A percentile compares a stretch with the other conserved stretches of the same genome.
Evolutionary conservation across 495 filamentous ascomycete genomes (phyloP).

Genomic region (Chaetomium tenue): DNA sequence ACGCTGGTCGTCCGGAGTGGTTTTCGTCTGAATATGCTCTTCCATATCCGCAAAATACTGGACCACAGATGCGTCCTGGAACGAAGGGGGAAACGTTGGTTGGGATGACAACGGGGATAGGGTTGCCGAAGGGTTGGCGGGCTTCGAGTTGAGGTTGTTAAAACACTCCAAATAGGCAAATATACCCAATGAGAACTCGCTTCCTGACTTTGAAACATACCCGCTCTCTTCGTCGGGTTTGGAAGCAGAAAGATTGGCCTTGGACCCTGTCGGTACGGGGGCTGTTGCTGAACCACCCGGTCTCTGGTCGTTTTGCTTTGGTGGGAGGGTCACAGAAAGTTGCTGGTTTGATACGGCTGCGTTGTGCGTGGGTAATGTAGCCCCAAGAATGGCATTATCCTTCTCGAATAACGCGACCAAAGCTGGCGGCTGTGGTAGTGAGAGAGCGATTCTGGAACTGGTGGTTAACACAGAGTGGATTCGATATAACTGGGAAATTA

Average conservation of each 20-base stretch:
- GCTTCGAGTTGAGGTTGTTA: conserved; percentile 17
- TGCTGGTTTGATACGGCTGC: too few species aligned
- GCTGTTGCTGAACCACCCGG: neutral
- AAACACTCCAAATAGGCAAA: conserved; percentile 17
- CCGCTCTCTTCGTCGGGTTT: neutral
- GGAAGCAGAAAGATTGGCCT: neutral
- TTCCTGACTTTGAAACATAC: neutral
- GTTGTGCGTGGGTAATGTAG: too few species aligned
- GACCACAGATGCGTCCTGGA: conserved; percentile 11
- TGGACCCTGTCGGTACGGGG: neutral
- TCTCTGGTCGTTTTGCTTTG: too few species aligned
- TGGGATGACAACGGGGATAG: neutral
- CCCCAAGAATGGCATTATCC: too few species aligned
- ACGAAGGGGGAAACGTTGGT: neutral
- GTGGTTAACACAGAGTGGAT: too few species aligned
- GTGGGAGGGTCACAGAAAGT: too few species aligned
- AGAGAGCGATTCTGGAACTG: too few species aligned
- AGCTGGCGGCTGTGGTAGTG: too few species aligned
- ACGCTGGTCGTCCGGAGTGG: neutral
- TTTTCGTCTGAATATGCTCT: neutral
- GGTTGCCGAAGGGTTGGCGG: neutral
- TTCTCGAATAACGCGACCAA: too few species aligned
- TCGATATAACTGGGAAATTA: neutral
- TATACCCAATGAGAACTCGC: neutral
- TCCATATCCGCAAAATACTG: neutral